Conservation (phyloP, 306 rosid genomes). For the Clitoria ternatea region DNA sequence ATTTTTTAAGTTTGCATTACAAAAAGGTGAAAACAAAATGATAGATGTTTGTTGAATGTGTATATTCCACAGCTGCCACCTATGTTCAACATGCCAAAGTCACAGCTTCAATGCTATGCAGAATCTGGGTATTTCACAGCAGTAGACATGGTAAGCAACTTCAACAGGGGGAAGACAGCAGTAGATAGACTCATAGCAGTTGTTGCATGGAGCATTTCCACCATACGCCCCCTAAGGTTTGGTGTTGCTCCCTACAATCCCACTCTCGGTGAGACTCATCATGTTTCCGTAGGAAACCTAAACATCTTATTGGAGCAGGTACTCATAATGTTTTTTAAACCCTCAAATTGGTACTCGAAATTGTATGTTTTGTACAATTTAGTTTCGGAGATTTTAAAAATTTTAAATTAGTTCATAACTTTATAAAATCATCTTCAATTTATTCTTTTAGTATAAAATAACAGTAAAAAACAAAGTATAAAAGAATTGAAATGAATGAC, state of each 20-base stretch:
- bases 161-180: constrained; percentile 45
- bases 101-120: constrained; percentile 69
- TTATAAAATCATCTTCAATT: too few relatives aligned
- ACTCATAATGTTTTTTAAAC: neutral
- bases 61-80: constrained; percentile 72
- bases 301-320: constrained; percentile 74
- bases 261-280: constrained; percentile 81
- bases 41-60: neutral
- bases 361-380: too few relatives aligned
- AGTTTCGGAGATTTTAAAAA: too few relatives aligned
- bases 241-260: constrained; percentile 74
- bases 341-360: too few relatives aligned
- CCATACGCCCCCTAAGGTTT: constrained; percentile 45
- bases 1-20: too few relatives aligned
- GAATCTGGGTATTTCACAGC: constrained; percentile 50
- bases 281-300: constrained; percentile 53
- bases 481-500: too few relatives aligned
- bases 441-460: too few relatives aligned
- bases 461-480: too few relatives aligned
- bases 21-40: too few relatives aligned
- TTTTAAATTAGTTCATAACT: too few relatives aligned
- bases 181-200: constrained; percentile 50
- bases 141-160: constrained; percentile 43
- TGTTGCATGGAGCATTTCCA: constrained; percentile 65
- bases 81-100: constrained; percentile 66